Percentiles rank a stretch among this genome's conserved stretches.
Conservation (phyloP, 2,329 filamentous ascomycete species). For the Teratosphaeriaceae sp. region DNA sequence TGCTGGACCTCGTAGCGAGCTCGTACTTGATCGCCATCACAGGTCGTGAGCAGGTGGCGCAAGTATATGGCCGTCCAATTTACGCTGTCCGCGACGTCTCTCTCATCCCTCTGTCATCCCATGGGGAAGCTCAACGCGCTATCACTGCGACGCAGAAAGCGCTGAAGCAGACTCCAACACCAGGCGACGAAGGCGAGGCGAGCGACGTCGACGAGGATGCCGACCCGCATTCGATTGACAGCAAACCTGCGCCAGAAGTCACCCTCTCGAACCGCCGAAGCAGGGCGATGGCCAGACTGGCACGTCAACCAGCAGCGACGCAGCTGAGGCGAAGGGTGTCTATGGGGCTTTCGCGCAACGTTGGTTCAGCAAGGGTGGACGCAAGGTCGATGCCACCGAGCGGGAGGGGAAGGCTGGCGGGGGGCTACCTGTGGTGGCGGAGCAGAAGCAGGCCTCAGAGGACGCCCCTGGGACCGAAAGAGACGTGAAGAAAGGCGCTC, state of each 20-base stretch:
- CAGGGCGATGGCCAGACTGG: conserved; percentile 28
- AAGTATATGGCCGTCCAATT: conserved; percentile 72
- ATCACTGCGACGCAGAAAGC: conserved; percentile 56
- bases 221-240: conserved; percentile 20
- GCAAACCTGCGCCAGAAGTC: conserved; percentile 14
- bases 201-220: conserved; percentile 22
- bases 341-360: conserved; percentile 85
- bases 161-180: conserved; percentile 30
- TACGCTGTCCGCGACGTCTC: conserved; percentile 86
- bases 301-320: conserved; percentile 79
- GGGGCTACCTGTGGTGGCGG: not conserved
- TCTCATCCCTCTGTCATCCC: conserved; percentile 78
- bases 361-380: conserved; percentile 85
- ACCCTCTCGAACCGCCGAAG: conserved; percentile 27
- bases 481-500: conserved; percentile 5
- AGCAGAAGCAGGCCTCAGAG: conserved; percentile 1
- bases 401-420: not conserved
- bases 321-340: conserved; percentile 72
- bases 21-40: conserved; percentile 85
- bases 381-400: conserved; percentile 55
- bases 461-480: not conserved
- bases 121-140: conserved; percentile 64
- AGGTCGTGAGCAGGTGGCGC: conserved; percentile 78
- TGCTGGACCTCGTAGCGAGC: conserved; percentile 73
- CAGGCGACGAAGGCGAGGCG: conserved; percentile 25